A percentile compares a stretch with the other conserved stretches of the same genome.
Conservation (phyloP, 2,329 filamentous ascomycete species). For the Ceratocystiopsis brevicomis region DNA sequence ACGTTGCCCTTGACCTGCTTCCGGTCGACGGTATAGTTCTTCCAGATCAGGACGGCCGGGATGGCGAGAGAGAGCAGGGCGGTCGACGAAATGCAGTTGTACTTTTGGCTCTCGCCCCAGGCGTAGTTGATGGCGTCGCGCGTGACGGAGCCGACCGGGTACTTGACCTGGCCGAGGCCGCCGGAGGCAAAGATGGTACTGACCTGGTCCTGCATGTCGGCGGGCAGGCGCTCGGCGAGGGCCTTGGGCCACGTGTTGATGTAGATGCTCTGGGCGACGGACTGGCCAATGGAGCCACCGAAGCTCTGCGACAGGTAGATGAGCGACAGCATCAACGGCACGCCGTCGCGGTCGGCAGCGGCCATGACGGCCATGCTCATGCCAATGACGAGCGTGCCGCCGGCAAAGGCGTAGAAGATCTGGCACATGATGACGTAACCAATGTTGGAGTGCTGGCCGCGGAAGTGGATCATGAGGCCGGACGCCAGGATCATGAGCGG, state of each 20-base stretch:
- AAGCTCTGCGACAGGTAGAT: constrained; percentile 37
- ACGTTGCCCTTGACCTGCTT: constrained; percentile 11
- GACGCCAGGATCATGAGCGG: constrained; percentile 34
- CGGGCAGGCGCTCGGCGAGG: constrained; percentile 25
- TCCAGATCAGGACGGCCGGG: constrained; percentile 8
- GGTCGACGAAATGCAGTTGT: constrained; percentile 28
- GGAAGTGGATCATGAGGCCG: constrained; percentile 37
- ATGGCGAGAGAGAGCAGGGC: constrained; percentile 13
- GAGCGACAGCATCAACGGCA: constrained; percentile 38
- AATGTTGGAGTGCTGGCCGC: constrained; percentile 28
- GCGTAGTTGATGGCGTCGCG: constrained; percentile 36
- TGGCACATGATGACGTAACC: constrained; percentile 39
- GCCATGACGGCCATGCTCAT: constrained; percentile 42
- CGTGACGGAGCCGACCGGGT: constrained; percentile 27
- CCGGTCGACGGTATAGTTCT: constrained; percentile 9
- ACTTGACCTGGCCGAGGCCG: constrained; percentile 32
- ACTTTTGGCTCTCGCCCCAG: constrained; percentile 31
- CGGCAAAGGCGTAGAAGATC: constrained; percentile 33
- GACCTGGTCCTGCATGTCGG: constrained; percentile 28
- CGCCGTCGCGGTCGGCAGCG: constrained; percentile 34
- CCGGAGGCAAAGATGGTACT: constrained; percentile 23
- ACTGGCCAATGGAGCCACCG: constrained; percentile 38
- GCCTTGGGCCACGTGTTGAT: constrained; percentile 33
- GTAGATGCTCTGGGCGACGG: constrained; percentile 43
- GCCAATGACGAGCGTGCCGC: constrained; percentile 36